phyloP scores from a whole-genome alignment of 1,284 basidiomycete genomes.

The Vanrija sp. region DNA sequence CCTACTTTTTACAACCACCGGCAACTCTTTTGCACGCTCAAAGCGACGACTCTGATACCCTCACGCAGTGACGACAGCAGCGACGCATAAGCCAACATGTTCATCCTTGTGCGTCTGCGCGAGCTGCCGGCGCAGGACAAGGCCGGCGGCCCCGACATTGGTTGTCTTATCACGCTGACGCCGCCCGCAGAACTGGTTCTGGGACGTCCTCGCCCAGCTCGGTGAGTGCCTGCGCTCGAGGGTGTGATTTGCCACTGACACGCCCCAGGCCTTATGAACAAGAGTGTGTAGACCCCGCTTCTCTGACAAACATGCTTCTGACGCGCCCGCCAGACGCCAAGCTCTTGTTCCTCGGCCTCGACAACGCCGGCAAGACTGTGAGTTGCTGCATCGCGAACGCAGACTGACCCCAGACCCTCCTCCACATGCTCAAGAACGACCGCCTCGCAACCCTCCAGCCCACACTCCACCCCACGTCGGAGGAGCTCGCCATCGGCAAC shows the following conservation, averaged over 20 bases:
- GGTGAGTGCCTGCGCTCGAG: constrained; percentile 56
- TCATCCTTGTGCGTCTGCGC: constrained; percentile 57
- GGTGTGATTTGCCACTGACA: constrained; percentile 1
- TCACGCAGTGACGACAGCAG: background rate
- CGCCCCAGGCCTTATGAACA: constrained; percentile 80
- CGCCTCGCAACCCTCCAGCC: constrained; percentile 95
- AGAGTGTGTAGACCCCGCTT: constrained; percentile 58
- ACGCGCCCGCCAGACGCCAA: constrained; percentile 60
- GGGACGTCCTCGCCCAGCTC: constrained; percentile 84
- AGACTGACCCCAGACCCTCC: constrained; percentile 65
- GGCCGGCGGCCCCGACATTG: background rate
- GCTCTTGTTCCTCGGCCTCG: constrained; percentile 97
- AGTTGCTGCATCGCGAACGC: constrained; percentile 46
- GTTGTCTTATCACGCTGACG: background rate
- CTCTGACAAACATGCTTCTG: background rate
- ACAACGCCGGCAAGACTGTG: constrained; percentile 99
- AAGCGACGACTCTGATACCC: background rate
- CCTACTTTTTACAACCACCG: too few relatives aligned
- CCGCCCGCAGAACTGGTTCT: constrained; percentile 71
- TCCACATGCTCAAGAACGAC: constrained; percentile 99
- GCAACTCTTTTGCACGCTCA: too few relatives aligned
- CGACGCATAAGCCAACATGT: constrained; percentile 55
- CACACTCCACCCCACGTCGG: constrained; percentile 98
- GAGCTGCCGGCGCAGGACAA: background rate
- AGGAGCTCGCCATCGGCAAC: constrained; percentile 97